Evolutionary conservation across 2,329 filamentous ascomycete species (phyloP).

Genomic region (Fusarium austroafricanum): DNA sequence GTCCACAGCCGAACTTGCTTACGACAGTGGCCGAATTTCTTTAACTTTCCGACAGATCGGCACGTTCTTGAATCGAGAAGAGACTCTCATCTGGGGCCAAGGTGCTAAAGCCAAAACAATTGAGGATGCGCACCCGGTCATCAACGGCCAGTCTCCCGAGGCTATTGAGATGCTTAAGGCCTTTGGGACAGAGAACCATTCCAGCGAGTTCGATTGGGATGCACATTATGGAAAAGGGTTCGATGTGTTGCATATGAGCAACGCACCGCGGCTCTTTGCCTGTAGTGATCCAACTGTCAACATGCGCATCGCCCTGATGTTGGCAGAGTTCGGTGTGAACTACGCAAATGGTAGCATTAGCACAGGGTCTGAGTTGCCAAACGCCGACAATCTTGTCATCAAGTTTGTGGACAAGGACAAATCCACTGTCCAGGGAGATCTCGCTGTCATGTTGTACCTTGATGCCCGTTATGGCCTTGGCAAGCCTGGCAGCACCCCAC

Average conservation of each 20-base stretch:
- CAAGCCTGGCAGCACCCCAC: slow-evolving; percentile 43
- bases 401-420: slow-evolving; percentile 69
- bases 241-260: slow-evolving; percentile 79
- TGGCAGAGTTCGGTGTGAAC: slow-evolving; percentile 60
- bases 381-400: slow-evolving; percentile 46
- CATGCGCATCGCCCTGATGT: slow-evolving; percentile 61
- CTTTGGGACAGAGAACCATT: slow-evolving; percentile 88
- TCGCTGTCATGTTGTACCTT: slow-evolving; percentile 70
- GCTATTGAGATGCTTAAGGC: slow-evolving; percentile 77
- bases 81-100: slow-evolving; percentile 86
- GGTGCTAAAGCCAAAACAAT: slow-evolving; percentile 79
- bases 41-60: slow-evolving; percentile 91
- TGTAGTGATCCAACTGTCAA: slow-evolving; percentile 62
- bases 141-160: slow-evolving; percentile 76
- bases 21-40: slow-evolving; percentile 82
- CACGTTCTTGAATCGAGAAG: slow-evolving; percentile 79
- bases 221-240: slow-evolving; percentile 81
- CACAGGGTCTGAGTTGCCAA: slow-evolving; percentile 23
- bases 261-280: slow-evolving; percentile 62
- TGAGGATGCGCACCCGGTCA: slow-evolving; percentile 68
- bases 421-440: slow-evolving; percentile 61
- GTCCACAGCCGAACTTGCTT: slow-evolving; percentile 75
- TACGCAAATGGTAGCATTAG: slow-evolving; percentile 60
- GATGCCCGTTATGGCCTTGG: slow-evolving; percentile 62
- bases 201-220: slow-evolving; percentile 78